Evolutionary conservation across 768 basidiomycete genomes (phyloP).

Genomic region (Panaeolus cyanescens): DNA sequence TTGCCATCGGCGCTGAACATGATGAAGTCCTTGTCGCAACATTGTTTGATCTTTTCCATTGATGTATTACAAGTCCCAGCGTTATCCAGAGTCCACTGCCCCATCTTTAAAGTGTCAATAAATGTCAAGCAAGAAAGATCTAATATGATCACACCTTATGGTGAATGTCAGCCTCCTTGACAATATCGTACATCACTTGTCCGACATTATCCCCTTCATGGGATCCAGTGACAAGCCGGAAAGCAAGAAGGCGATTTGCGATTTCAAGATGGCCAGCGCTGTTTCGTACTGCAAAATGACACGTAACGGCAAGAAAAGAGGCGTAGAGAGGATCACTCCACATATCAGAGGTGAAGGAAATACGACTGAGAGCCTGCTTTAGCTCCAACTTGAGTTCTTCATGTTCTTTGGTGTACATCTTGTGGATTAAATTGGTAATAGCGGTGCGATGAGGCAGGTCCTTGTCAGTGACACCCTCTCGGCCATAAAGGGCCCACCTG

Average conservation of each 20-base stretch:
- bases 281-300: constrained; percentile 25
- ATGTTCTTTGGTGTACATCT: constrained; percentile 21
- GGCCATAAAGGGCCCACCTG: constrained; percentile 28
- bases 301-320: constrained; percentile 32
- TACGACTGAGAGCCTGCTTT: constrained; percentile 26
- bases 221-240: constrained; percentile 26
- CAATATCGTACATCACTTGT: constrained; percentile 20
- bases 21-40: constrained; percentile 8
- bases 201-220: constrained; percentile 32
- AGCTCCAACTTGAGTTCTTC: constrained; percentile 20
- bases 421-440: constrained; percentile 26
- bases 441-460: constrained; percentile 38
- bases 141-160: constrained; percentile 30
- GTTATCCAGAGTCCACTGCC: not conserved
- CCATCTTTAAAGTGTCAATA: constrained; percentile 10
- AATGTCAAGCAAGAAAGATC: constrained; percentile 28
- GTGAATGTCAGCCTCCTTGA: constrained; percentile 21
- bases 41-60: constrained; percentile 1
- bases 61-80: not conserved
- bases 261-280: constrained; percentile 20
- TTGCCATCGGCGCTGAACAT: constrained; percentile 16
- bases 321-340: constrained; percentile 29
- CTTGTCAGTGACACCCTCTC: constrained; percentile 18
- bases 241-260: constrained; percentile 27
- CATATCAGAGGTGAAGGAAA: constrained; percentile 35